Evolutionary conservation across 140 eudicot species (phyloP).

Genomic region (Bidens hawaiensis): DNA sequence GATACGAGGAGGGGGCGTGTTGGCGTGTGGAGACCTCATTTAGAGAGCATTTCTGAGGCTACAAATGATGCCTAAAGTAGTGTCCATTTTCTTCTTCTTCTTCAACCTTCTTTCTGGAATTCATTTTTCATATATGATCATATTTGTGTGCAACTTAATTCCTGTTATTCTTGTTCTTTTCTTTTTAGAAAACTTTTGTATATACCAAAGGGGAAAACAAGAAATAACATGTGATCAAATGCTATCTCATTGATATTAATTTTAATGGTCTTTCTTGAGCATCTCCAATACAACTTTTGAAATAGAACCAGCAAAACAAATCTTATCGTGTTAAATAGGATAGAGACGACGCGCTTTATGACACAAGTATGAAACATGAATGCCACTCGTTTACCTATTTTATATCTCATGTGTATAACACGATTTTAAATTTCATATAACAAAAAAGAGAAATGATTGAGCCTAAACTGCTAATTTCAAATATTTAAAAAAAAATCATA

Average conservation of each 20-base stretch:
- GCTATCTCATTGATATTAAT: neutral
- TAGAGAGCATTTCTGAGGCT: constrained; percentile 85
- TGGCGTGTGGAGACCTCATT: constrained; percentile 86
- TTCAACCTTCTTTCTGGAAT: constrained; percentile 5
- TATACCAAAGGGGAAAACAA: constrained; percentile 25
- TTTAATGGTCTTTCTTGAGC: constrained; percentile 1
- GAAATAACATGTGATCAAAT: constrained; percentile 24
- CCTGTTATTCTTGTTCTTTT: constrained; percentile 32
- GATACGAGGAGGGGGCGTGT: too few species aligned
- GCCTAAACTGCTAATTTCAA: too few species aligned
- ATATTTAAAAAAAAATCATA: too few species aligned
- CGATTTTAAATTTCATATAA: too few species aligned
- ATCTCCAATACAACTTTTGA: neutral
- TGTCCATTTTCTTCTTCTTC: constrained; percentile 7
- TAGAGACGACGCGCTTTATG: too few species aligned
- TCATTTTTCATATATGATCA: constrained; percentile 29
- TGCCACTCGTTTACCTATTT: too few species aligned
- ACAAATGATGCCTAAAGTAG: constrained; percentile 27
- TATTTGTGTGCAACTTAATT: constrained; percentile 21
- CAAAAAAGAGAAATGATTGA: too few species aligned
- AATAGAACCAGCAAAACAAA: too few species aligned
- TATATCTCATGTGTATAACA: too few species aligned
- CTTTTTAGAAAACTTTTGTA: constrained; percentile 23
- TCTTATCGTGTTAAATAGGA: too few species aligned
- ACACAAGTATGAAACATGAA: too few species aligned